Base-by-base conservation (phyloP, 306 rosid species). In the Quercus variabilis region DNA sequence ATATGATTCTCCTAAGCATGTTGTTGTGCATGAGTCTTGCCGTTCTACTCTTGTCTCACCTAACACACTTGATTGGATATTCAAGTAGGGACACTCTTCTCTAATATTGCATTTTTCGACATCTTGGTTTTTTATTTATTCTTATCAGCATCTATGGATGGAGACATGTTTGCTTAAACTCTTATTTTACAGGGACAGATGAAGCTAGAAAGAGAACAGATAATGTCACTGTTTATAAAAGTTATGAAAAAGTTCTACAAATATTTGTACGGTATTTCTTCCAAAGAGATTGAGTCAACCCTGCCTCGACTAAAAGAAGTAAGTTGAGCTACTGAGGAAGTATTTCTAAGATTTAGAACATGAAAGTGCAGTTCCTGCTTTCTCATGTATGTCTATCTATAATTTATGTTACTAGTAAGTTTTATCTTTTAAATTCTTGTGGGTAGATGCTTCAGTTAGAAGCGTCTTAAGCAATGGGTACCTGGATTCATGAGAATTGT, bases 141-240 rank as follows among this genome's bases (percentile, higher is more conserved):
- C 60, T 56, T 67, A 60, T 20, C 15, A 58, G 69, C 18, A 18
- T 78, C 58, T 41, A 49, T 76, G 13, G 81, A 26, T 70, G 77
- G 55, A 80, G 20, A 83, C 21, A 69, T 65, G 72, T 74, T 75
- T 26, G 75, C 74, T 74, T 73, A 46, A 73, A 26, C 58, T 78
- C 30, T 25, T 25, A 18, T 86, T 58, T 80, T 62, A 57, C 83
- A 95, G 99, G 92, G 84, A 74, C 90, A 92, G 82, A 83, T 86
- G 80, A 86, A 85, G 85, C 78, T 95, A 84, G 96, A 89, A 75
- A 88, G 97, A 80, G 88, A 83, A 76, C 93, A 90, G 74, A 93
- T 95, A 81, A 83, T 95, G 88, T 95, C 98, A 81, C 84, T 85
- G 38, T 90, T 92, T 82, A 95, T 87, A 43, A 92, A 95, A 86